These are phyloP conservation scores for Diutina sp. DNA, from an alignment of 1,139 yeast genomes.

Conservation along the genomic window DNA sequence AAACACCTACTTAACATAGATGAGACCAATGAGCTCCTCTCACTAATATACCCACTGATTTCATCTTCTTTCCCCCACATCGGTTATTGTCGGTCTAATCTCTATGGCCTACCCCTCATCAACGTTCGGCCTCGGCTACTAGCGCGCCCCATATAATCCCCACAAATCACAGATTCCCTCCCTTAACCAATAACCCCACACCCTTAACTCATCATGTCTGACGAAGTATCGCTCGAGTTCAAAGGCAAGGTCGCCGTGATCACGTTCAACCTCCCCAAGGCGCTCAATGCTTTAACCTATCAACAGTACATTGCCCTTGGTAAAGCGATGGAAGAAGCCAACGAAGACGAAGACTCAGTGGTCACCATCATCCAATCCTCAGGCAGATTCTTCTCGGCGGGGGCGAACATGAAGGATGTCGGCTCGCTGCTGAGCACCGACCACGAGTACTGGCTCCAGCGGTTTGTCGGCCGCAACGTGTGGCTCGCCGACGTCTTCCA, in stretches of 20 bases:
- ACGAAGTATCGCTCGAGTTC: slow-evolving; percentile 31
- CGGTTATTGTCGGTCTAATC: background rate
- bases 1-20: too few relatives aligned
- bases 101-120: background rate
- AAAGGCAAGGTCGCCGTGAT: slow-evolving; percentile 48
- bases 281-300: slow-evolving; percentile 57
- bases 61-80: background rate
- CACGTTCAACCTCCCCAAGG: slow-evolving; percentile 50
- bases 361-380: slow-evolving; percentile 60
- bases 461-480: slow-evolving; percentile 61
- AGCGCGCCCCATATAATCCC: background rate
- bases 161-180: background rate
- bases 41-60: too few relatives aligned
- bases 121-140: background rate
- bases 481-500: slow-evolving; percentile 57
- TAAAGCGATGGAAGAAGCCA: slow-evolving; percentile 48
- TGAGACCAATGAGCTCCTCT: too few relatives aligned
- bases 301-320: slow-evolving; percentile 57
- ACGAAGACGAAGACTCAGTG: slow-evolving; percentile 46
- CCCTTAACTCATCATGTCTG: background rate
- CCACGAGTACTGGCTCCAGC: slow-evolving; percentile 43
- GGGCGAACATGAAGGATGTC: slow-evolving; percentile 51
- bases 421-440: slow-evolving; percentile 15
- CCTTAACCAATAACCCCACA: too few relatives aligned
- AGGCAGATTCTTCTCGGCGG: slow-evolving; percentile 76